These are phyloP conservation scores for Amyloporia xantha DNA, from an alignment of 768 basidiomycete genomes.

Conservation along the genomic window DNA sequence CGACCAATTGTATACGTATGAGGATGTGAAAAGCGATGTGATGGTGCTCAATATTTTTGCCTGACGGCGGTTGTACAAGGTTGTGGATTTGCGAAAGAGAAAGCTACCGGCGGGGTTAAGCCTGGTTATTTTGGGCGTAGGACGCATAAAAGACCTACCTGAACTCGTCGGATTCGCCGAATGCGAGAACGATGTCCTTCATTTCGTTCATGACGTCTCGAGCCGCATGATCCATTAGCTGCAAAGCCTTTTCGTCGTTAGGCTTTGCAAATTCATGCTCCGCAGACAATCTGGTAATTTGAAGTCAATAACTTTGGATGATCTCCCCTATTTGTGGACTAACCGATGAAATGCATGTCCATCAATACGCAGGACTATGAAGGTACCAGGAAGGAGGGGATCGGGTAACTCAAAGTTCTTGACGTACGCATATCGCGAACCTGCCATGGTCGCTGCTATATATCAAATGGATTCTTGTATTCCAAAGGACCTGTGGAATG, in stretches of 20 bases:
- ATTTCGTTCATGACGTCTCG: constrained; percentile 73
- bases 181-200: constrained; percentile 78
- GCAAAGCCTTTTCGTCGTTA: constrained; percentile 81
- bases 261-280: constrained; percentile 81
- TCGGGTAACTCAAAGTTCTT: constrained; percentile 87
- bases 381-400: constrained; percentile 74
- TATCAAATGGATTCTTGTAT: too few species aligned
- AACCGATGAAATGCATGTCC: constrained; percentile 93
- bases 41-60: constrained; percentile 83
- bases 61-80: constrained; percentile 77
- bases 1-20: constrained; percentile 84
- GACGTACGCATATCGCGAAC: constrained; percentile 90
- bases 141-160: constrained; percentile 52
- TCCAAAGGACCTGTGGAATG: too few species aligned
- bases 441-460: constrained; percentile 86
- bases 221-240: constrained; percentile 92
- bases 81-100: constrained; percentile 67
- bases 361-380: constrained; percentile 81
- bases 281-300: constrained; percentile 65
- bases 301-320: too few species aligned
- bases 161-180: constrained; percentile 97
- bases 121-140: background rate
- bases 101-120: too few species aligned
- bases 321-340: constrained; percentile 13
- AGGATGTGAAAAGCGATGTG: constrained; percentile 85